Percentiles rank a stretch among this genome's conserved stretches.
phyloP scores from a whole-genome alignment of 179 eudicot species.

The Silene vulgaris region DNA sequence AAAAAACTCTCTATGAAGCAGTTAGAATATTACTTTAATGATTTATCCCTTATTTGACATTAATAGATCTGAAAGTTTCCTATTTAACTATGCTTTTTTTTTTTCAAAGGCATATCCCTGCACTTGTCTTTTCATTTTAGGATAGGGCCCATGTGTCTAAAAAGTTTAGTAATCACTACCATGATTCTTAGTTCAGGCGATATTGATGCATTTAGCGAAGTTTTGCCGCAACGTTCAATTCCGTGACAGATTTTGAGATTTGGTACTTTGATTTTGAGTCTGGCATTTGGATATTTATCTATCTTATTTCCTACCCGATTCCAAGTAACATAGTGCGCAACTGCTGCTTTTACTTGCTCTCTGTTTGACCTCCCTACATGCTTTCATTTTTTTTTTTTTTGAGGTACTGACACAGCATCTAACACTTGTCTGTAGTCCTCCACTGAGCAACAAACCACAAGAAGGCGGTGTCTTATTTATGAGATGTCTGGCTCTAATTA shows the following conservation, averaged over 20 bases:
- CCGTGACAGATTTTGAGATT: not conserved
- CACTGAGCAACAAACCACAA: conserved; percentile 47
- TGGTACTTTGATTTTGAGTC: not conserved
- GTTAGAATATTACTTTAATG: no score
- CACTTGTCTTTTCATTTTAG: not conserved
- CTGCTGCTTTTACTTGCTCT: not conserved
- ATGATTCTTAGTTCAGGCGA: not conserved
- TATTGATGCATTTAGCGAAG: not conserved
- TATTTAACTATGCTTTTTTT: no score
- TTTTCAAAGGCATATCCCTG: not conserved
- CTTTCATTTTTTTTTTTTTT: conserved; percentile 7
- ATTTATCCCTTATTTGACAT: no score
- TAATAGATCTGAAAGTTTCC: no score
- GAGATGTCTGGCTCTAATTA: conserved; percentile 63
- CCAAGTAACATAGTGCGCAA: not conserved
- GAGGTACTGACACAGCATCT: conserved; percentile 10
- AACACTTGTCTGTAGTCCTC: conserved; percentile 27
- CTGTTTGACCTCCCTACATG: not conserved
- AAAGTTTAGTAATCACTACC: not conserved
- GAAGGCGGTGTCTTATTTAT: conserved; percentile 77
- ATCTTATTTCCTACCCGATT: not conserved
- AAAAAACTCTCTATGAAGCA: no score
- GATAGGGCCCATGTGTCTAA: not conserved
- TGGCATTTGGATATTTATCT: not conserved
- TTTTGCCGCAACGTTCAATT: not conserved